Base-by-base conservation (phyloP, 306 rosid species). In the Ormosia emarginata region DNA sequence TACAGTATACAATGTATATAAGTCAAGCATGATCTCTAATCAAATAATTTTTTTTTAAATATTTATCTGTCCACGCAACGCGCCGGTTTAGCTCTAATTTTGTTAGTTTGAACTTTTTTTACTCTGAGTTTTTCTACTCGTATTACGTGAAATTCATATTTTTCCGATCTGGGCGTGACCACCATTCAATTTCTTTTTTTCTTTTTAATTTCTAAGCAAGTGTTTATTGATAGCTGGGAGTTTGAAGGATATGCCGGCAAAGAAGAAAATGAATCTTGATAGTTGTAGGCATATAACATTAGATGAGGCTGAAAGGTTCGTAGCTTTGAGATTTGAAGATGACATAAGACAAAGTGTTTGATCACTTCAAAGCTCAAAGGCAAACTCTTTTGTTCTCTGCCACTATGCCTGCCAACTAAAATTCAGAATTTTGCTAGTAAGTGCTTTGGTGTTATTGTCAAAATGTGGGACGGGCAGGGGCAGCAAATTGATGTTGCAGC, bases 361-460 rank as follows among this genome's bases (percentile, higher is more conserved):
- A 91, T 85, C 98, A 95, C 78, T 93, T 95, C 61, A 93, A 95
- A 85, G 98, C 90, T 83, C 98, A 95, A 81, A 81, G 98, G 74
- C 98, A 95, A 62, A 95, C 98, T 6, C 95, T 93, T 29, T 49
- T 95, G 64, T 95, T 95, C 77, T 93, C 98, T 67, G 98, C 98
- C 29, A 95, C 98, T 65, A 95, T 95, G 98, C 98, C 98, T 95
- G 98, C 98, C 98, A 0, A 80, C 95, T 4, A 93, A 95, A 85
- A 93, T 95, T 77, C 98, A 93, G 83, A 93, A 88, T 67, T 95
- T 95, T 79, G 98, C 98, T 13, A 84, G 90, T 24, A 77, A 95
- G 97, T 66, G 97, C 98, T 47, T 81, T 95, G 80, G 99, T 95
- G 87, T 91, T 1, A 87, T 90, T 1, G 97, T 95, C 47, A 95